These are phyloP conservation scores for Bondarzewia mesenterica DNA, from an alignment of 1,284 basidiomycete species.

Conservation along the genomic window DNA sequence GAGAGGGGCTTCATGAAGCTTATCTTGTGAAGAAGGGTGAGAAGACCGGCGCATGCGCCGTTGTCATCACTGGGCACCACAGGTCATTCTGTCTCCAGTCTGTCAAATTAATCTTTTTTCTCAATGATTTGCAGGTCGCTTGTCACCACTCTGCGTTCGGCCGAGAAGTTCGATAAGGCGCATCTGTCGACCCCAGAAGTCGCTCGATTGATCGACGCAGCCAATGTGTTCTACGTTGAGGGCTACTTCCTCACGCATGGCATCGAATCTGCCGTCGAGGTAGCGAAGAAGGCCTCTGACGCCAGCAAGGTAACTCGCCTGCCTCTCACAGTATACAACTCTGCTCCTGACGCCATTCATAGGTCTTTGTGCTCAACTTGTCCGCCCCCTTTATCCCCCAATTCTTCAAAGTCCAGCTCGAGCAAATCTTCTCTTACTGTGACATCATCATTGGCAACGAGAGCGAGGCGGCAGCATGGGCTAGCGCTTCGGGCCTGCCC, in stretches of 20 bases:
- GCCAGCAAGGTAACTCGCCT: slow-evolving; percentile 59
- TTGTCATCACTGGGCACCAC: slow-evolving; percentile 90
- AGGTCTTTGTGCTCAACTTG: slow-evolving; percentile 89
- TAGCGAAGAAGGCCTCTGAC: slow-evolving; percentile 78
- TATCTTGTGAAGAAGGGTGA: slow-evolving; percentile 86
- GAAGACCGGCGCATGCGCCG: slow-evolving; percentile 96
- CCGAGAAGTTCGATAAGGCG: slow-evolving; percentile 80
- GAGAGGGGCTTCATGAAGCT: slow-evolving; percentile 83
- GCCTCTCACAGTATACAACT: not conserved
- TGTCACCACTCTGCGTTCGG: slow-evolving; percentile 84
- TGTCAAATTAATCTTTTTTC: slow-evolving; percentile 1
- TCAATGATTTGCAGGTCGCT: slow-evolving; percentile 57
- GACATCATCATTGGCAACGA: slow-evolving; percentile 95
- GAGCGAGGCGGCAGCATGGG: slow-evolving; percentile 87
- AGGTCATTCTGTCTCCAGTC: slow-evolving; percentile 38
- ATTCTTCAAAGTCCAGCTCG: slow-evolving; percentile 84
- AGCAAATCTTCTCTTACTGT: slow-evolving; percentile 73
- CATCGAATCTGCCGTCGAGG: slow-evolving; percentile 60
- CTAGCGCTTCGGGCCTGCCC: slow-evolving; percentile 52
- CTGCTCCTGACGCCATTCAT: no score
- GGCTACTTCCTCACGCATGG: slow-evolving; percentile 99
- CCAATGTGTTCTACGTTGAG: slow-evolving; percentile 90
- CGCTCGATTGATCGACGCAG: slow-evolving; percentile 70
- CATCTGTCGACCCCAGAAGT: slow-evolving; percentile 79
- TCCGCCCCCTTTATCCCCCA: slow-evolving; percentile 97